phyloP scores from a whole-genome alignment of 768 basidiomycete genomes.

The Serendipita vermifera region DNA sequence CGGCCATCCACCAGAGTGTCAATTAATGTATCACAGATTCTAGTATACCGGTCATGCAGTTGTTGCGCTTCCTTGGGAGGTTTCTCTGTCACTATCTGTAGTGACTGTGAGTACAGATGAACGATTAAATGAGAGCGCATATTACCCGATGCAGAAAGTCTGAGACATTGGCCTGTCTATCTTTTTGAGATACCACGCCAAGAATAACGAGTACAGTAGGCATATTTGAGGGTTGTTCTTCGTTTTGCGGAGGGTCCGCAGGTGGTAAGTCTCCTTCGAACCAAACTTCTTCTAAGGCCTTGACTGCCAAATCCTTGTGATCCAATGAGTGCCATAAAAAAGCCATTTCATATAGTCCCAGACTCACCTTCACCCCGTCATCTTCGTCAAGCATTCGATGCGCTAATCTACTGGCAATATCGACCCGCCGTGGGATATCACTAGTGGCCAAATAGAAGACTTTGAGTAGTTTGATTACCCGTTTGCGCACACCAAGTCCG shows the following conservation, averaged over 20 bases:
- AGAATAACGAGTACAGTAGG: conserved; percentile 71
- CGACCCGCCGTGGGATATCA: conserved; percentile 46
- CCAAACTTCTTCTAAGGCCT: conserved; percentile 85
- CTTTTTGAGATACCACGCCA: conserved; percentile 66
- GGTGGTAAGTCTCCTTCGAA: conserved; percentile 35
- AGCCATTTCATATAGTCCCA: not conserved
- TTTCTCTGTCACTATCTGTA: conserved; percentile 55
- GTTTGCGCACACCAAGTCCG: conserved; percentile 83
- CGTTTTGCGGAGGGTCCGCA: conserved; percentile 14
- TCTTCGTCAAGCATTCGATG: conserved; percentile 85
- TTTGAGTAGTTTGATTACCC: conserved; percentile 89
- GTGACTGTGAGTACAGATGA: not conserved
- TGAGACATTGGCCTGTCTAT: conserved; percentile 72
- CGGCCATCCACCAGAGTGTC: conserved; percentile 82
- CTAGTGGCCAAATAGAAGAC: conserved; percentile 59
- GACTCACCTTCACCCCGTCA: conserved; percentile 62
- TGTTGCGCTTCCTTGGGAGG: conserved; percentile 37
- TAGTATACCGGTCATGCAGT: conserved; percentile 56
- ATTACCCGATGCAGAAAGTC: conserved; percentile 57
- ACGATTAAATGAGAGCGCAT: not conserved
- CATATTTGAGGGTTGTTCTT: conserved; percentile 44
- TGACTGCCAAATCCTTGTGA: conserved; percentile 69
- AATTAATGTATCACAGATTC: conserved; percentile 76
- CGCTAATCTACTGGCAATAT: conserved; percentile 73
- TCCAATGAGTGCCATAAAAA: too few relatives aligned